These are phyloP conservation scores for Phytopythium montanum DNA, from an alignment of 352 stramenopile species.

Conservation along the genomic window DNA sequence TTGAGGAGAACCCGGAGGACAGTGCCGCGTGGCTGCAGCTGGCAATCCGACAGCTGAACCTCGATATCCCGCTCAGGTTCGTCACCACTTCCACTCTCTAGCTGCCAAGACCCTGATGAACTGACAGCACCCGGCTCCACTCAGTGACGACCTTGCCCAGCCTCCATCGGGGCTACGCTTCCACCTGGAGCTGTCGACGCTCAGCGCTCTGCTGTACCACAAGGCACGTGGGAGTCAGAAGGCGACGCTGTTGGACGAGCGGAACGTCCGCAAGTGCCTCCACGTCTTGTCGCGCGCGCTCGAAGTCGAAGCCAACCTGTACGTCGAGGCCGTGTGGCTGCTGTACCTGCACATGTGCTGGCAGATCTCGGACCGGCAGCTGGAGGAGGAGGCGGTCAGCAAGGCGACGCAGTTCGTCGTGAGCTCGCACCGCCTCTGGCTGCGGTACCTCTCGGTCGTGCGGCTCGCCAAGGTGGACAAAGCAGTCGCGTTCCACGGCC, in stretches of 20 bases:
- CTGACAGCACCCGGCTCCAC: not conserved
- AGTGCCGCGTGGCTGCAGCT: conserved; percentile 43
- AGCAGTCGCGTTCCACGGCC: conserved; percentile 25
- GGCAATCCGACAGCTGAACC: conserved; percentile 43
- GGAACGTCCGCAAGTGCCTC: conserved; percentile 26
- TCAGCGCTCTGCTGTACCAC: conserved; percentile 23
- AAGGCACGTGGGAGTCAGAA: conserved; percentile 7
- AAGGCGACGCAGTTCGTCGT: conserved; percentile 39
- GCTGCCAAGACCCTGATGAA: not conserved
- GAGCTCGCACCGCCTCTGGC: conserved; percentile 36
- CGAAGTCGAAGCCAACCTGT: conserved; percentile 40
- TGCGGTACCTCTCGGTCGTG: conserved; percentile 36
- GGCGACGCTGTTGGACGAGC: conserved; percentile 16
- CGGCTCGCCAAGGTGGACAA: conserved; percentile 30
- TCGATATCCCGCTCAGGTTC: conserved; percentile 37
- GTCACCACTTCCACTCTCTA: not conserved
- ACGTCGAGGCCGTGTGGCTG: conserved; percentile 41
- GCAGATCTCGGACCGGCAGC: conserved; percentile 22
- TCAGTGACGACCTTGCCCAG: conserved; percentile 26
- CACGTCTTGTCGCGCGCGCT: conserved; percentile 34
- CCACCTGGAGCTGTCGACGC: conserved; percentile 19
- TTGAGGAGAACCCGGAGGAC: conserved; percentile 25
- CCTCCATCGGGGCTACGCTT: conserved; percentile 19
- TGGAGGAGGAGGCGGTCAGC: conserved; percentile 29
- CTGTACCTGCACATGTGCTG: conserved; percentile 35